Conservation (phyloP, 495 filamentous ascomycete species). For the Antarctomyces pellizariae region DNA sequence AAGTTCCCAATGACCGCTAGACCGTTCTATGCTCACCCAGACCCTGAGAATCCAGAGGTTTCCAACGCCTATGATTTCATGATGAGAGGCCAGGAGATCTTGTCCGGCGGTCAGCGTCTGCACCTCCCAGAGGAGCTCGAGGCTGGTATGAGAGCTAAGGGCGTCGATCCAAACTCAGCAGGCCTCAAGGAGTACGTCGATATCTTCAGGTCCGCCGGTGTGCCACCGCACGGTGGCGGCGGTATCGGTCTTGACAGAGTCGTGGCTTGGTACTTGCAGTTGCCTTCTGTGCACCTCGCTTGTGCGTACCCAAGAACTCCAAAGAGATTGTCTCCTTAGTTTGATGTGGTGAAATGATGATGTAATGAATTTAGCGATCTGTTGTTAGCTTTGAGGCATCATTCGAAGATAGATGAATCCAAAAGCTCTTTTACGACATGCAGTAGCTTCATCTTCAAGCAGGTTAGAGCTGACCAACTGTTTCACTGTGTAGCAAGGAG, state of each 20-base stretch:
- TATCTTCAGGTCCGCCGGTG: slow-evolving; percentile 54
- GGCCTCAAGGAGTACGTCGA: slow-evolving; percentile 72
- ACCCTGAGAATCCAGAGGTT: slow-evolving; percentile 37
- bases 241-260: slow-evolving; percentile 76
- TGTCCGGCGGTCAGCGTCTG: slow-evolving; percentile 72
- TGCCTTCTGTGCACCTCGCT: slow-evolving; percentile 61
- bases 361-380: too few relatives aligned
- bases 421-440: too few relatives aligned
- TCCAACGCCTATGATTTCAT: slow-evolving; percentile 86
- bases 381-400: too few relatives aligned
- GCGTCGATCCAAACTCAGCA: slow-evolving; percentile 43
- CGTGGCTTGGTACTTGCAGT: slow-evolving; percentile 64
- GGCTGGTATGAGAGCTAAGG: slow-evolving; percentile 44
- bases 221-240: slow-evolving; percentile 61
- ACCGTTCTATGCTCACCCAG: slow-evolving; percentile 78
- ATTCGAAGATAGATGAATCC: too few relatives aligned
- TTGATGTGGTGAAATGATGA: too few relatives aligned
- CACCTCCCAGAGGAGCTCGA: slow-evolving; percentile 46
- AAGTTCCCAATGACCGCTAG: slow-evolving; percentile 70
- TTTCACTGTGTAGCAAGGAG: too few relatives aligned
- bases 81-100: slow-evolving; percentile 80
- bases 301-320: slow-evolving; percentile 68
- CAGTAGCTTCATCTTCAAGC: too few relatives aligned
- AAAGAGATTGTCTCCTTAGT: too few relatives aligned
- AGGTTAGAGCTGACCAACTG: too few relatives aligned